These are phyloP conservation scores for Rutstroemia sydowiana DNA, from an alignment of 2,329 filamentous ascomycete species.

Conservation along the genomic window DNA sequence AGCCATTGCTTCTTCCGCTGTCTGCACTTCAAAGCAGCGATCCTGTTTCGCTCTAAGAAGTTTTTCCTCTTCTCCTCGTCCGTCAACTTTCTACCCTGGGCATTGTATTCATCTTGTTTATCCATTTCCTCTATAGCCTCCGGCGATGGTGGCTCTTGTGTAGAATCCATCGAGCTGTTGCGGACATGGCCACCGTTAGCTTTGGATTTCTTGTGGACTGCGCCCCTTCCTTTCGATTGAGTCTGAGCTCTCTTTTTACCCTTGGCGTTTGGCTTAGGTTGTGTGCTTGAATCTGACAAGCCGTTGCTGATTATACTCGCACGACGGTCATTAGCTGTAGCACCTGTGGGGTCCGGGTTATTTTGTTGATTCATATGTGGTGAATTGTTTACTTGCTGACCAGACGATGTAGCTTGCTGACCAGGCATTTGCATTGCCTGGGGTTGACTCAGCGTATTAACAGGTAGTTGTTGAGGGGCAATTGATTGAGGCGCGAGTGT, in stretches of 20 bases:
- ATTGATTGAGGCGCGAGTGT: slow-evolving; percentile 1
- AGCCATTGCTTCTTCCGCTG: slow-evolving; percentile 99
- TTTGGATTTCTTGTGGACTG: slow-evolving; percentile 67
- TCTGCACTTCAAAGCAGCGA: slow-evolving; percentile 92
- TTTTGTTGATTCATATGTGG: background rate
- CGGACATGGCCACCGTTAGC: slow-evolving; percentile 38
- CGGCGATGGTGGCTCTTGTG: slow-evolving; percentile 26
- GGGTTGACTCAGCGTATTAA: background rate
- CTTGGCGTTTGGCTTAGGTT: slow-evolving; percentile 56
- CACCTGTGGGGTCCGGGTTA: slow-evolving; percentile 31
- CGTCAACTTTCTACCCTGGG: slow-evolving; percentile 69
- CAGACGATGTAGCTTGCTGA: background rate
- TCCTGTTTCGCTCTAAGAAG: slow-evolving; percentile 93
- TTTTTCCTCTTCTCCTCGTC: slow-evolving; percentile 98
- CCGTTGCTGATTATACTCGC: slow-evolving; percentile 54
- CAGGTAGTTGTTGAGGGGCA: background rate
- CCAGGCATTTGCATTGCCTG: background rate
- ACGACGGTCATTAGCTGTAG: slow-evolving; percentile 40
- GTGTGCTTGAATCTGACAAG: slow-evolving; percentile 51
- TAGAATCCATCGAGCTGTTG: slow-evolving; percentile 13
- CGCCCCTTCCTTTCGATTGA: slow-evolving; percentile 58
- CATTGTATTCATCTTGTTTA: slow-evolving; percentile 50
- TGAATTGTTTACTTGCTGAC: background rate
- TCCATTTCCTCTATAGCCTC: slow-evolving; percentile 34
- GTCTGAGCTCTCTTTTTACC: slow-evolving; percentile 63